Percentiles rank a stretch among this genome's conserved stretches.
phyloP scores from a whole-genome alignment of 2,329 filamentous ascomycete species.

The Colletotrichum sp. region DNA sequence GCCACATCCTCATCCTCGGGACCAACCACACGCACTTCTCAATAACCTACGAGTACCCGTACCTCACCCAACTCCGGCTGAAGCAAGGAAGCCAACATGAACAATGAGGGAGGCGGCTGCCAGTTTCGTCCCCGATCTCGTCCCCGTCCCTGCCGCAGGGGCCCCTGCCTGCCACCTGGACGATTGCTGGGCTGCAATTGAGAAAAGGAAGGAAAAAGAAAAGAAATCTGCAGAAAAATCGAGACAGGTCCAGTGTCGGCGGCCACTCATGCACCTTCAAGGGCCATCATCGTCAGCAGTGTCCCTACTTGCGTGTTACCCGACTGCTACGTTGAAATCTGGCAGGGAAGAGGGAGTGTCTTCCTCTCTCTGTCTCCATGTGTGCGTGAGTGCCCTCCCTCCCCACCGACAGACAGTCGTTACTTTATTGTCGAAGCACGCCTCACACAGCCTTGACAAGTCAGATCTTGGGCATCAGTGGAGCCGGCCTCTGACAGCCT shows the following conservation, averaged over 20 bases:
- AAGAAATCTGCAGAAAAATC: background rate
- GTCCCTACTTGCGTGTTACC: background rate
- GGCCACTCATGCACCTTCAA: background rate
- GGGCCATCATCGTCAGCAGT: background rate
- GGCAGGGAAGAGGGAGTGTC: background rate
- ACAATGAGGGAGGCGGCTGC: background rate
- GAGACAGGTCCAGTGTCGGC: background rate
- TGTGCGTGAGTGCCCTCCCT: background rate
- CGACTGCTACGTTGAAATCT: background rate
- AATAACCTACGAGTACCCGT: background rate
- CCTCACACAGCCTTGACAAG: background rate
- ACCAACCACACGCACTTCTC: background rate
- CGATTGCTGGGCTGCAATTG: background rate
- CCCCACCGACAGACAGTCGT: background rate
- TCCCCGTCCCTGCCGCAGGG: background rate
- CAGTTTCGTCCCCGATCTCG: background rate
- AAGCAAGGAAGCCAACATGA: background rate
- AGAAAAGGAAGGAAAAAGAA: conserved; percentile 3
- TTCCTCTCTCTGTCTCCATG: background rate
- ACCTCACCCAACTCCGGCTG: background rate
- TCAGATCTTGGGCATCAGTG: background rate
- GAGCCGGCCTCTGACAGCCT: background rate
- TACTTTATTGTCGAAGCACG: background rate
- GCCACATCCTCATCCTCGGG: background rate
- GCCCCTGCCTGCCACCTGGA: conserved; percentile 9